Evolutionary conservation across 495 filamentous ascomycete species (phyloP).

Genomic region (Entonaema liquescens): DNA sequence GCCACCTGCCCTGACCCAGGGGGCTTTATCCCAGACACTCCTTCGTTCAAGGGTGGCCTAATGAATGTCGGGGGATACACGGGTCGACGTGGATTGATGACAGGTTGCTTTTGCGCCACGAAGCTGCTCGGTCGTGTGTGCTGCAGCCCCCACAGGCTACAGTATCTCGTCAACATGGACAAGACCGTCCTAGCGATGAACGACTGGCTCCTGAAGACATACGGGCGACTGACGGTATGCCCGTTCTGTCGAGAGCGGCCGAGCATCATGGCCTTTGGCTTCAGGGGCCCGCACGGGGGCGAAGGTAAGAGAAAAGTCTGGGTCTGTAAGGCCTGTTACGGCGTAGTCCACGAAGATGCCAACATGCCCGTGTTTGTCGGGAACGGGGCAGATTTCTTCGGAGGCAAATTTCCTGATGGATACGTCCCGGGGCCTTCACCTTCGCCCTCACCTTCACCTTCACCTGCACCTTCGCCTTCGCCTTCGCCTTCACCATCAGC

Average conservation of each 20-base stretch:
- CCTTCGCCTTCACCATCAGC: too few relatives aligned
- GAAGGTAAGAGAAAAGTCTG: neutral
- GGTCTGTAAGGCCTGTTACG: slow-evolving; percentile 21
- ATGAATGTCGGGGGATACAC: neutral
- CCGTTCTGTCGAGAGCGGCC: slow-evolving; percentile 12
- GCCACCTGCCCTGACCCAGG: neutral
- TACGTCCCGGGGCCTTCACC: too few relatives aligned
- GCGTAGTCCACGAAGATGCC: slow-evolving; percentile 4
- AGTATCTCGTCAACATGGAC: slow-evolving; percentile 2
- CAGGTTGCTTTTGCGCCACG: slow-evolving; percentile 24
- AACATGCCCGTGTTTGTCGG: neutral
- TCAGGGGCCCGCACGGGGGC: slow-evolving; percentile 18
- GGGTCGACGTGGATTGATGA: neutral
- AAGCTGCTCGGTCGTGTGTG: slow-evolving; percentile 20
- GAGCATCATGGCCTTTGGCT: slow-evolving; percentile 5
- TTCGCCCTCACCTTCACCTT: too few relatives aligned
- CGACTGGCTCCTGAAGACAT: neutral
- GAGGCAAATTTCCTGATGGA: too few relatives aligned
- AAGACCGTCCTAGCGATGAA: neutral
- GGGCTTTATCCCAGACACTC: neutral
- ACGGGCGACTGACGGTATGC: neutral
- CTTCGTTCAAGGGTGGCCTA: neutral
- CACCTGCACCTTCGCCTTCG: too few relatives aligned
- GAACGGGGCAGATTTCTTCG: neutral
- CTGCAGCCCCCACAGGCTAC: slow-evolving; percentile 31